A percentile compares a stretch with the other conserved stretches of the same genome.
These are phyloP conservation scores for Brassica carinata DNA, from an alignment of 345 rosid species.

Conservation along the genomic window DNA sequence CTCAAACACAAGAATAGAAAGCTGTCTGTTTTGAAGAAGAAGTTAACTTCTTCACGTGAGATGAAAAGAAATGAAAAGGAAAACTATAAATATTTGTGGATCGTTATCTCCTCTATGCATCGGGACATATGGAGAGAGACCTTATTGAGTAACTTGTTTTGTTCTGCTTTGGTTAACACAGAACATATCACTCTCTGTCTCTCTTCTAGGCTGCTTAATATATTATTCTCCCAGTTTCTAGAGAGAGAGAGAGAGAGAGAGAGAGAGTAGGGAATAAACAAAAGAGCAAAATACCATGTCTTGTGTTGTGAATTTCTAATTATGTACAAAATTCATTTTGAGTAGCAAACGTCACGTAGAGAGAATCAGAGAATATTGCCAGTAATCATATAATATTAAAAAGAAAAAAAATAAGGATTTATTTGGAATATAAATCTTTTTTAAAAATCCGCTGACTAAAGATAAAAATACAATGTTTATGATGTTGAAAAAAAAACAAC, in stretches of 20 bases:
- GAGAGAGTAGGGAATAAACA: slow-evolving; percentile 24
- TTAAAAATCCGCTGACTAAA: slow-evolving; percentile 3
- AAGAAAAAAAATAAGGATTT: background rate
- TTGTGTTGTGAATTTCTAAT: slow-evolving; percentile 42
- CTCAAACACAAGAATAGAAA: slow-evolving; percentile 5
- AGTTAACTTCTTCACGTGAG: slow-evolving; percentile 17
- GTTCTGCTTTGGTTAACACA: background rate
- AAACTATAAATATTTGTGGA: slow-evolving; percentile 24
- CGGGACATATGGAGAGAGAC: slow-evolving; percentile 13
- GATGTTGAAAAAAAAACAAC: no score
- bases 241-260: background rate
- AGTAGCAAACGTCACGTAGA: slow-evolving; percentile 6
- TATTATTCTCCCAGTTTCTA: slow-evolving; percentile 32
- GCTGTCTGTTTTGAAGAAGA: slow-evolving; percentile 5
- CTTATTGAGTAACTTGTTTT: slow-evolving; percentile 1
- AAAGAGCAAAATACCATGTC: slow-evolving; percentile 16
- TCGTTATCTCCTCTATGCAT: slow-evolving; percentile 34
- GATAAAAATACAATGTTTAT: background rate
- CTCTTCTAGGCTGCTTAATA: slow-evolving; percentile 34
- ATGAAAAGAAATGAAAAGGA: background rate
- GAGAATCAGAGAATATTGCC: slow-evolving; percentile 10
- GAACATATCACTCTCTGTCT: slow-evolving; percentile 17
- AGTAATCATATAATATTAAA: slow-evolving; percentile 5
- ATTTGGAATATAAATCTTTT: background rate
- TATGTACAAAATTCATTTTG: slow-evolving; percentile 19